phyloP scores from a whole-genome alignment of 2,329 filamentous ascomycete genomes.

The Colletotrichum sp. region DNA sequence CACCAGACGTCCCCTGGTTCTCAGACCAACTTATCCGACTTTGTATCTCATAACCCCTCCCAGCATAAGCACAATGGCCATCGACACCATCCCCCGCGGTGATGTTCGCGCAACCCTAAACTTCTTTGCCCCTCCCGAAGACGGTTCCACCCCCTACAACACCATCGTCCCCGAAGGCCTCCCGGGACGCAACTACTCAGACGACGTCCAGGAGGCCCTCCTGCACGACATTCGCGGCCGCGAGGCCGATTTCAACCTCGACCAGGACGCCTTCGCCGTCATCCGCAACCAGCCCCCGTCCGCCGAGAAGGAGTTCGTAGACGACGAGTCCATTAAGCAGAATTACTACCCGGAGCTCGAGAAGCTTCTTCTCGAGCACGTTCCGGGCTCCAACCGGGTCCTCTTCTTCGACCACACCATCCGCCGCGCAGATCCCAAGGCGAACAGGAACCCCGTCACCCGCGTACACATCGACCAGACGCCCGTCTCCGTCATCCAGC shows the following conservation, averaged over 20 bases:
- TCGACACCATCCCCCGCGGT: conserved; percentile 57
- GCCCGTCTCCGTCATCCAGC: conserved; percentile 63
- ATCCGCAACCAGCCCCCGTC: conserved; percentile 62
- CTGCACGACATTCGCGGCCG: conserved; percentile 77
- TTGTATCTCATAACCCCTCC: neutral
- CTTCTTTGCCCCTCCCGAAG: conserved; percentile 68
- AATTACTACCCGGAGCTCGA: conserved; percentile 90
- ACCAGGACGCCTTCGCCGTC: conserved; percentile 77
- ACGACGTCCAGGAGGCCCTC: conserved; percentile 52
- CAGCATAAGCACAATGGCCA: conserved; percentile 37
- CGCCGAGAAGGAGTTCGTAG: conserved; percentile 64
- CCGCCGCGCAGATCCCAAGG: conserved; percentile 65
- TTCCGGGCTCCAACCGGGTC: conserved; percentile 71
- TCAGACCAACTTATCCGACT: neutral
- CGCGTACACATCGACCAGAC: conserved; percentile 88
- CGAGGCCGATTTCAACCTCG: conserved; percentile 70
- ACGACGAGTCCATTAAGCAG: conserved; percentile 70
- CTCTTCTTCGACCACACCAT: conserved; percentile 90
- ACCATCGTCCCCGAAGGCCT: conserved; percentile 70
- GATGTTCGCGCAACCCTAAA: conserved; percentile 66
- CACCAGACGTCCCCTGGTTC: neutral
- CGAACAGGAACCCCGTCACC: conserved; percentile 71
- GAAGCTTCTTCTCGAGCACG: conserved; percentile 67
- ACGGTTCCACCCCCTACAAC: conserved; percentile 67
- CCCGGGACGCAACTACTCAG: conserved; percentile 69